Percentiles rank a stretch among this genome's conserved stretches.
Evolutionary conservation across 2,329 filamentous ascomycete species (phyloP).

Genomic region (Madurella mycetomatis): DNA sequence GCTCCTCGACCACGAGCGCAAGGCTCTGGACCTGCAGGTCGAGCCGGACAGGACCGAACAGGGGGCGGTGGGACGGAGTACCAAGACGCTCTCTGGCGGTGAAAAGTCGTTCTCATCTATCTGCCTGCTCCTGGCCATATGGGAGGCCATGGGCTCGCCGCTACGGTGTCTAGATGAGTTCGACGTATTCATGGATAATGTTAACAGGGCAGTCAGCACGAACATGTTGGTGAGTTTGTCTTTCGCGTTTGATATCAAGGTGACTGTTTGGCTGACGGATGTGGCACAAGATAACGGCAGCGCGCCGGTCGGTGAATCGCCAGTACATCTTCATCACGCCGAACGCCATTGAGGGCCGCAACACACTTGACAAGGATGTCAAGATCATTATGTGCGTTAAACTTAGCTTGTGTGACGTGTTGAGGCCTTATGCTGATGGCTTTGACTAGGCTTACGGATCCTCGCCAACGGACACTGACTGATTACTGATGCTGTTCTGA

Average conservation of each 20-base stretch:
- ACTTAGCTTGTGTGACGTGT: neutral
- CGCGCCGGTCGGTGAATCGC: constrained; percentile 77
- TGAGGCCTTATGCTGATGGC: neutral
- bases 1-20: constrained; percentile 69
- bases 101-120: constrained; percentile 98
- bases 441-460: constrained; percentile 50
- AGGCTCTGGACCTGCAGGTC: constrained; percentile 72
- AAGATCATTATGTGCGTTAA: constrained; percentile 65
- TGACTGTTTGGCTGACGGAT: constrained; percentile 13
- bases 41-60: constrained; percentile 66
- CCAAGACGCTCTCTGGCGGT: constrained; percentile 89
- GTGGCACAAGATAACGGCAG: constrained; percentile 64
- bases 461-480: constrained; percentile 49
- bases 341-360: constrained; percentile 67
- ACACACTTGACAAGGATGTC: constrained; percentile 61
- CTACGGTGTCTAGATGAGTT: constrained; percentile 96
- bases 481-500: constrained; percentile 21
- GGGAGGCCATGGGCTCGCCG: constrained; percentile 97
- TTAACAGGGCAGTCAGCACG: constrained; percentile 90
- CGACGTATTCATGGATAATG: constrained; percentile 98
- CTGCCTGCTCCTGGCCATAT: constrained; percentile 84
- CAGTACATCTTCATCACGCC: constrained; percentile 97
- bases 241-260: neutral
- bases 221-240: constrained; percentile 72
- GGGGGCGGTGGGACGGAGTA: constrained; percentile 68